Base-by-base conservation (phyloP, 495 filamentous ascomycete genomes). In the Xylaria venustula region DNA sequence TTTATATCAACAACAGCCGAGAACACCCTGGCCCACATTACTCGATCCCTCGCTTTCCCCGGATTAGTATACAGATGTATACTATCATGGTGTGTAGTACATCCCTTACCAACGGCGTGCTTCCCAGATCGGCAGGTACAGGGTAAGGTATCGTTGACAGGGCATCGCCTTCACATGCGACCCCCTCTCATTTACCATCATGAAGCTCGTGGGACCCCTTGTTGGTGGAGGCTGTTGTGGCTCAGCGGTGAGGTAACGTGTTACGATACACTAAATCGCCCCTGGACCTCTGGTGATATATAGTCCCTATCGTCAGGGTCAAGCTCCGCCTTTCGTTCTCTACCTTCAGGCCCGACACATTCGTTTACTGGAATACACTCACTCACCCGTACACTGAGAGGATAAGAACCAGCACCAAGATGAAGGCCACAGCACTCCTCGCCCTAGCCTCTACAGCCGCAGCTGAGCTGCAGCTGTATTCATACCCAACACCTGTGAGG, bases 341-440 rank as follows among this genome's bases (percentile, higher is more conserved):
- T 40, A 8, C n/a, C n/a, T n/a, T n/a, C n/a, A n/a, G n/a, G n/a
- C n/a, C n/a, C n/a, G n/a, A n/a, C n/a, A n/a, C n/a, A n/a, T n/a
- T n/a, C n/a, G n/a, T n/a, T n/a, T n/a, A 3, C 14, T 8, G n/a
- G n/a, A 20, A 45, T 7, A 20, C 30, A 34, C 11, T 34, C 30
- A 34, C 30, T n/a, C n/a, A n/a, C n/a, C n/a, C n/a, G n/a, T n/a
- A n/a, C n/a, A n/a, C n/a, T n/a, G n/a, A n/a, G n/a, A n/a, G n/a
- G n/a, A n/a, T n/a, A n/a, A n/a, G n/a, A n/a, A n/a, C n/a, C n/a
- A n/a, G n/a, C 42, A 23, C n/a, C 68, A 76, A 64, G 9, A 80
- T 80, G 77, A 80, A 77, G 73, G 63, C 70, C 62, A 71, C 74
- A 30, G 51, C 68, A n/a, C 56, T 78, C 54, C 46, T 71, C 61